Conservation (phyloP, 257 asterid genomes). For the Fraxinus excelsior region DNA sequence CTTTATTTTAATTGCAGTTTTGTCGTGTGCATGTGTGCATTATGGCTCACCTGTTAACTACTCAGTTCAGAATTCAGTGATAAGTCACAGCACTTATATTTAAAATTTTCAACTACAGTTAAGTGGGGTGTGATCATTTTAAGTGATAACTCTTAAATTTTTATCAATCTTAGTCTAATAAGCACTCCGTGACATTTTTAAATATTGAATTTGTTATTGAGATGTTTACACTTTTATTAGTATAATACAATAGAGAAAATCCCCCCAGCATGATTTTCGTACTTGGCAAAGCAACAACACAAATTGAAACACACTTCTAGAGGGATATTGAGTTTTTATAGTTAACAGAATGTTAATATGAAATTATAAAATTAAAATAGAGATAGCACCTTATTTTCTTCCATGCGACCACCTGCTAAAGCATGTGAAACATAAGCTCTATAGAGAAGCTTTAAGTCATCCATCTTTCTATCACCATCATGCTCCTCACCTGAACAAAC, state of each 20-base stretch:
- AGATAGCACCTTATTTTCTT: constrained; percentile 74
- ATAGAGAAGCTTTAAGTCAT: constrained; percentile 82
- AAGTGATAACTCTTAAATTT: neutral
- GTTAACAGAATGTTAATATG: neutral
- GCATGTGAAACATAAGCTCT: constrained; percentile 72
- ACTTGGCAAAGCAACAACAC: neutral
- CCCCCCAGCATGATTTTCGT: neutral
- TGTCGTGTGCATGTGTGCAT: neutral
- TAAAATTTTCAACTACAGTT: neutral
- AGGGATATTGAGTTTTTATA: constrained; percentile 6
- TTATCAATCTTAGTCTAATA: neutral
- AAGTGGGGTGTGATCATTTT: neutral
- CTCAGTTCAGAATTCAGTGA: neutral
- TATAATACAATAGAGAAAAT: neutral
- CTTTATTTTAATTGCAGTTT: neutral
- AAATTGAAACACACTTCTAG: neutral
- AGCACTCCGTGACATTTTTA: neutral
- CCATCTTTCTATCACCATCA: constrained; percentile 73
- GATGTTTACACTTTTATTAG: neutral
- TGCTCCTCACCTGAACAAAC: constrained; percentile 72
- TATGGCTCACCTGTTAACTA: neutral
- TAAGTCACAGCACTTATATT: neutral
- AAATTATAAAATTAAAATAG: constrained; percentile 6
- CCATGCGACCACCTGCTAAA: constrained; percentile 81
- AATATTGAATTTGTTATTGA: neutral